A percentile compares a stretch with the other conserved stretches of the same genome.
phyloP scores from a whole-genome alignment of 1,139 yeast genomes.

The Magnusiomyces ingens region DNA sequence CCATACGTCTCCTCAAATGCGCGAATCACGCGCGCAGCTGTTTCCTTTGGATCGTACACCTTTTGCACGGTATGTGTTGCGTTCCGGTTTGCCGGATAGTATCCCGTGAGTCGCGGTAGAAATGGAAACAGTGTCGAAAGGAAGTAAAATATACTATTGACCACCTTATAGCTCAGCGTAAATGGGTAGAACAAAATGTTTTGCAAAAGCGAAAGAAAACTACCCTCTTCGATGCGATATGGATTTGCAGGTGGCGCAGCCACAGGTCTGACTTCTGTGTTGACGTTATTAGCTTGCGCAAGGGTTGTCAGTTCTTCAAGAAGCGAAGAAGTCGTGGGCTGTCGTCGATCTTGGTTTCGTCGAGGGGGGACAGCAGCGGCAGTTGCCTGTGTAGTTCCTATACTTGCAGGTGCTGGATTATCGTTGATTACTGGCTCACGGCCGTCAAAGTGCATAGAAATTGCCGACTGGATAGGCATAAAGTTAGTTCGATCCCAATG shows the following conservation, averaged over 20 bases:
- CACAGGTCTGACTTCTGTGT: constrained; percentile 20
- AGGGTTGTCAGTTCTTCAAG: constrained; percentile 26
- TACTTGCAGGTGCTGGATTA: constrained; percentile 8
- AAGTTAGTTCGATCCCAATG: neutral
- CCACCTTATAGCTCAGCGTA: constrained; percentile 27
- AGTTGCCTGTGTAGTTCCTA: constrained; percentile 1
- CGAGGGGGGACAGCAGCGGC: neutral
- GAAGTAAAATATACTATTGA: constrained; percentile 30
- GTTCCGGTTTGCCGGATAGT: constrained; percentile 32
- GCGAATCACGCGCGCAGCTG: constrained; percentile 36
- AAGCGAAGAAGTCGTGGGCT: constrained; percentile 22
- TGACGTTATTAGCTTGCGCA: constrained; percentile 4
- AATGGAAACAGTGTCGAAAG: constrained; percentile 32
- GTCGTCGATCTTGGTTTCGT: neutral
- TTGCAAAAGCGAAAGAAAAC: constrained; percentile 25
- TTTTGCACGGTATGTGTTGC: constrained; percentile 30
- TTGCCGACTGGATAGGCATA: constrained; percentile 21
- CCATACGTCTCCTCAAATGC: constrained; percentile 37
- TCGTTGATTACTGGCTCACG: neutral
- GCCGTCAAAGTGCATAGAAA: constrained; percentile 29
- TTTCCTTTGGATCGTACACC: constrained; percentile 35
- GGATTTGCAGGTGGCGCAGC: constrained; percentile 18
- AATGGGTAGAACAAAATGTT: constrained; percentile 31
- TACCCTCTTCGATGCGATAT: constrained; percentile 19
- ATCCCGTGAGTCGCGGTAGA: constrained; percentile 33